Base-by-base conservation (phyloP, 257 asterid species). In the Jasminum sambac region DNA sequence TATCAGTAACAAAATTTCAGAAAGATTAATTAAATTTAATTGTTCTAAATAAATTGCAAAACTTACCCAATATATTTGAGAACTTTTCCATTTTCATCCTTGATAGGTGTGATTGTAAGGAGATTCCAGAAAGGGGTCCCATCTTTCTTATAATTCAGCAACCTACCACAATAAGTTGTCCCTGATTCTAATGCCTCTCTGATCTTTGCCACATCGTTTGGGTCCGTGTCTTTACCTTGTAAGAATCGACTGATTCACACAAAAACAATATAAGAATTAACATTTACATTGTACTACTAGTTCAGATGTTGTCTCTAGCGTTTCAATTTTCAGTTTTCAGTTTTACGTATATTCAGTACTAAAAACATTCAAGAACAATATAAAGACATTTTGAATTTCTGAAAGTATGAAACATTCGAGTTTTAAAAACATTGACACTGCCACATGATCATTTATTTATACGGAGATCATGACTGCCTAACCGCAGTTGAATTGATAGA, bases 71-170 rank as follows among this genome's bases (percentile, higher is more conserved):
- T 95, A 68, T 86, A 91, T 80, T 95, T 95, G 80, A 95, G 98
- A 21, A 87, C 84, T 77, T 87, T 85, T 12, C 97, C 98, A 26
- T 69, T 81, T 73, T 91, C 98, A 79, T 95, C 97, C 77, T 95
- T 95, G 75, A 95, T 95, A 21, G 99, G 99, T 8, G 99, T 75
- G 77, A 95, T 95, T 0, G 99, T 95, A 66, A 95, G 96, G 25
- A 95, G 88, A 76, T 95, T 95, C 99, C 99, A 95, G 72, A 95
- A 91, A 41, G 98, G 91, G 10, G 98, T 84, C 21, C 98, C 98
- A 72, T 95, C 99, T 37, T 95, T 95, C 86, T 95, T 95, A 86
- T 95, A 95, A 68, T 95, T 95, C 17, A 91, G 89, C 78, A 95
- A 76, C 75, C 99, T 88, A 63, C 98, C 99, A 48, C 99, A 95